Evolutionary conservation across 768 basidiomycete species (phyloP).

Genomic region (Krasilnikovozyma curviuscula): DNA sequence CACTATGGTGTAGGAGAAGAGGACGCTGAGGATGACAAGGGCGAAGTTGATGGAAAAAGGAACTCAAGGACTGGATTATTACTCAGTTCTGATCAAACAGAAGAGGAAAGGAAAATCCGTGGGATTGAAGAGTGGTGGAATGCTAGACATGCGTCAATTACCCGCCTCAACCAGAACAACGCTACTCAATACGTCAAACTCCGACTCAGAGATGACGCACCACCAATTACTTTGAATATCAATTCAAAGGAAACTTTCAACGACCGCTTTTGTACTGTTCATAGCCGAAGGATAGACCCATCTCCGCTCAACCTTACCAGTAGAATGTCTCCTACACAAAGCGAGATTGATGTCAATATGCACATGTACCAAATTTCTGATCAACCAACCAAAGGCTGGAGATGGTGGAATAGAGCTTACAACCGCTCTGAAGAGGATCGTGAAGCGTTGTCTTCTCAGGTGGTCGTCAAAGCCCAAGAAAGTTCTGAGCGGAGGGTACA

Average conservation of each 20-base stretch:
- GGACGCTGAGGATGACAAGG: background rate
- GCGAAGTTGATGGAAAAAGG: background rate
- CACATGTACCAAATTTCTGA: no score
- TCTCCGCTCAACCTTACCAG: background rate
- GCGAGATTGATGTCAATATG: slow-evolving; percentile 2
- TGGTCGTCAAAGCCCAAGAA: no score
- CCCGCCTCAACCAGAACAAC: background rate
- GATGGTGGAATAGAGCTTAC: no score
- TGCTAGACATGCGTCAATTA: background rate
- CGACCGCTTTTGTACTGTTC: background rate
- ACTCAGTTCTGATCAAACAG: background rate
- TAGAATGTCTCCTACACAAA: background rate
- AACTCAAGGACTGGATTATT: background rate
- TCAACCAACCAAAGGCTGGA: no score
- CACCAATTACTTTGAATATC: background rate
- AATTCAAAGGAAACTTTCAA: background rate
- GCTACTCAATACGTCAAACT: background rate
- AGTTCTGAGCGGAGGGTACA: no score
- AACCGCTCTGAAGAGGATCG: no score
- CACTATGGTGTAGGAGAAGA: background rate
- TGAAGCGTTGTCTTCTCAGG: no score
- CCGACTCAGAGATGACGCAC: background rate
- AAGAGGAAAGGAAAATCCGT: background rate
- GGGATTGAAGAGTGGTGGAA: background rate
- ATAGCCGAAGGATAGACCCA: no score